Conservation (phyloP, 805 yeast species). For the Wickerhamomyces bisporus region DNA sequence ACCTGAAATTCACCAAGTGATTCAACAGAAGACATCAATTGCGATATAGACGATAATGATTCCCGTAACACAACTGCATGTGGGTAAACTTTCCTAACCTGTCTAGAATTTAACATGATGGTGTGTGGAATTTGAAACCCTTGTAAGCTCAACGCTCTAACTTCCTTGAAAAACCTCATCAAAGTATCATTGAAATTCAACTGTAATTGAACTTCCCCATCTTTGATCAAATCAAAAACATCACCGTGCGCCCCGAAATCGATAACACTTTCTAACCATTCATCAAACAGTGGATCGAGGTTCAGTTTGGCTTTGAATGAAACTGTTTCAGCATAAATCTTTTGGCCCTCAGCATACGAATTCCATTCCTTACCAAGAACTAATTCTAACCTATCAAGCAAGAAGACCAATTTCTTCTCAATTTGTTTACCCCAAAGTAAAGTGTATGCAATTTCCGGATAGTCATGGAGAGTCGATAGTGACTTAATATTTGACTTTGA, state of each 20-base stretch:
- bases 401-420: slow-evolving; percentile 34
- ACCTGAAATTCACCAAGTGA: slow-evolving; percentile 36
- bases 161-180: slow-evolving; percentile 46
- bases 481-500: slow-evolving; percentile 31
- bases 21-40: slow-evolving; percentile 26
- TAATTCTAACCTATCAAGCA: slow-evolving; percentile 41
- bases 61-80: slow-evolving; percentile 51
- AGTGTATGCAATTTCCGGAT: slow-evolving; percentile 43
- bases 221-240: slow-evolving; percentile 35
- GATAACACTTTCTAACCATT: slow-evolving; percentile 42
- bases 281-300: slow-evolving; percentile 32
- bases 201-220: slow-evolving; percentile 25
- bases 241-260: slow-evolving; percentile 25
- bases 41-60: slow-evolving; percentile 37
- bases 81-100: slow-evolving; percentile 49
- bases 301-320: slow-evolving; percentile 43
- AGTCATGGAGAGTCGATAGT: slow-evolving; percentile 36
- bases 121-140: slow-evolving; percentile 55
- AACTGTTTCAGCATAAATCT: slow-evolving; percentile 45
- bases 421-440: slow-evolving; percentile 52
- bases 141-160: slow-evolving; percentile 41
- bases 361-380: slow-evolving; percentile 61
- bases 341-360: slow-evolving; percentile 60
- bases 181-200: slow-evolving; percentile 49
- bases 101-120: slow-evolving; percentile 41